A percentile compares a stretch with the other conserved stretches of the same genome.
These are phyloP conservation scores for Epichloe uncinata DNA, from an alignment of 2,329 filamentous ascomycete genomes.

Conservation along the genomic window DNA sequence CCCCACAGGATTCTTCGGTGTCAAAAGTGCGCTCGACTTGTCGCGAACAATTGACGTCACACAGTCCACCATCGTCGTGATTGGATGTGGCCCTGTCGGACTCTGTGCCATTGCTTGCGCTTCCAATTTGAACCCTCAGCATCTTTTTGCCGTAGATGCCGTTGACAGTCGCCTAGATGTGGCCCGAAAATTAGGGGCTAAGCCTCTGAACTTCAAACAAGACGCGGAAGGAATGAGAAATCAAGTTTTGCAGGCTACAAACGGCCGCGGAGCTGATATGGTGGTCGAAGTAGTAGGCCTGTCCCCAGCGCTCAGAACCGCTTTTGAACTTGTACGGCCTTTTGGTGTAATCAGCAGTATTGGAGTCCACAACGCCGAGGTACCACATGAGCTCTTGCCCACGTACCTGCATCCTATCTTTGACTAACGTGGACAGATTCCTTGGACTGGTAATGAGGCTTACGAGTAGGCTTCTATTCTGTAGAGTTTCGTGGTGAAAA, in stretches of 20 bases:
- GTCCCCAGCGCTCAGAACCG: conserved; percentile 54
- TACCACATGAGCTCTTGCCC: conserved; percentile 15
- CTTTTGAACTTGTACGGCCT: conserved; percentile 57
- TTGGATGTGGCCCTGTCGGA: conserved; percentile 78
- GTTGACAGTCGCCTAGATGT: conserved; percentile 61
- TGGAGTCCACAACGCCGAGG: conserved; percentile 62
- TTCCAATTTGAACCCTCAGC: conserved; percentile 59
- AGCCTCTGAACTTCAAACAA: conserved; percentile 67
- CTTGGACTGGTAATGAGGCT: conserved; percentile 51
- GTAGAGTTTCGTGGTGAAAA: neutral
- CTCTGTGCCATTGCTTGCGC: conserved; percentile 72
- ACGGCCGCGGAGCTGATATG: conserved; percentile 73
- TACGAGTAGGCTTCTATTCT: conserved; percentile 30
- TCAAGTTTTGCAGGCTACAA: conserved; percentile 60
- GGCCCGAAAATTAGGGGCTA: conserved; percentile 62
- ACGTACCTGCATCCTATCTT: neutral
- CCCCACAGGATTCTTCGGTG: conserved; percentile 75
- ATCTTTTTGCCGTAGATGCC: conserved; percentile 68
- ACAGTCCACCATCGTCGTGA: conserved; percentile 57
- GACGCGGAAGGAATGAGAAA: conserved; percentile 46
- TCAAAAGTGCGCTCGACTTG: conserved; percentile 60
- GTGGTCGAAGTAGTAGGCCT: conserved; percentile 69
- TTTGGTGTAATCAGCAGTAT: conserved; percentile 65
- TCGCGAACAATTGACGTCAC: conserved; percentile 25
- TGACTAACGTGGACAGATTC: conserved; percentile 33